A percentile compares a stretch with the other conserved stretches of the same genome.
Conservation (phyloP, 768 basidiomycete species). For the Pisolithus microcarpus region DNA sequence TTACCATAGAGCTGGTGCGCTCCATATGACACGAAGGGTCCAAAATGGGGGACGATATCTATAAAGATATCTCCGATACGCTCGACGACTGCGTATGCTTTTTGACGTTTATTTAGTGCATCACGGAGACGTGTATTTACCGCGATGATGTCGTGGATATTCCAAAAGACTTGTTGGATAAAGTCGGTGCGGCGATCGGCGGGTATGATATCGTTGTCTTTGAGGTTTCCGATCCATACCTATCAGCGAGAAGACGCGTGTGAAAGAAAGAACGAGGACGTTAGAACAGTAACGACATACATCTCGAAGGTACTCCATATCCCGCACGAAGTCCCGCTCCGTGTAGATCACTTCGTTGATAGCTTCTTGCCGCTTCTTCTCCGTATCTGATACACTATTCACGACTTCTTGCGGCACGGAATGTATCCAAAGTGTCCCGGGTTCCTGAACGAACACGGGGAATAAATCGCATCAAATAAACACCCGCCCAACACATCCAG, state of each 20-base stretch:
- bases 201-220: slow-evolving; percentile 71
- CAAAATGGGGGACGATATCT: slow-evolving; percentile 81
- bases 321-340: slow-evolving; percentile 94
- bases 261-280: background rate
- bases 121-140: slow-evolving; percentile 92
- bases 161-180: slow-evolving; percentile 96
- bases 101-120: slow-evolving; percentile 90
- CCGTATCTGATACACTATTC: slow-evolving; percentile 83
- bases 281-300: slow-evolving; percentile 37
- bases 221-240: slow-evolving; percentile 87
- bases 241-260: slow-evolving; percentile 23
- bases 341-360: slow-evolving; percentile 96
- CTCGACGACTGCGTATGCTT: slow-evolving; percentile 89
- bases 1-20: slow-evolving; percentile 97
- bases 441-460: slow-evolving; percentile 41
- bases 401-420: slow-evolving; percentile 92
- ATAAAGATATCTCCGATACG: slow-evolving; percentile 86
- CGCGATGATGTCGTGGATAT: slow-evolving; percentile 84
- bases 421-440: slow-evolving; percentile 91
- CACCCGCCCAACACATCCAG: background rate
- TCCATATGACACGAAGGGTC: slow-evolving; percentile 91
- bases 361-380: slow-evolving; percentile 95
- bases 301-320: slow-evolving; percentile 96
- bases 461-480: slow-evolving; percentile 3
- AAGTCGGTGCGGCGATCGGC: slow-evolving; percentile 73